Conservation (phyloP, 2,329 filamentous ascomycete genomes). For the Diplodia seriata region DNA sequence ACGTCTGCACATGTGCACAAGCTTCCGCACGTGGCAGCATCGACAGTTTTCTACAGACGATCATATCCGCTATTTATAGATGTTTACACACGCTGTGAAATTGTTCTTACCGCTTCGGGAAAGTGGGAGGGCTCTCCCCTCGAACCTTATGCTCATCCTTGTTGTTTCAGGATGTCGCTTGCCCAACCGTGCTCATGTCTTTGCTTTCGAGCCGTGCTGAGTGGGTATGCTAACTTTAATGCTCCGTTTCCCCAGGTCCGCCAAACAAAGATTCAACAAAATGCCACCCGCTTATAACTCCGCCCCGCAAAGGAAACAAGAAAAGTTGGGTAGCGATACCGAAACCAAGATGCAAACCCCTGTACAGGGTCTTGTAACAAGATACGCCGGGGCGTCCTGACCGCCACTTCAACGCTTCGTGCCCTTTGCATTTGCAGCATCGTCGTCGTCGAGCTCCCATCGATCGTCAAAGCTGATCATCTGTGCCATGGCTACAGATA, state of each 20-base stretch:
- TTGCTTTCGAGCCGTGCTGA: not conserved
- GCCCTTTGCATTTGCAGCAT: conserved; percentile 1
- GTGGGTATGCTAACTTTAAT: conserved; percentile 7
- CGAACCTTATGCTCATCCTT: not conserved
- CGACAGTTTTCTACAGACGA: not conserved
- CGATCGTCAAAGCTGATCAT: conserved; percentile 56
- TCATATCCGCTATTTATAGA: conserved; percentile 1
- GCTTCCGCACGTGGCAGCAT: conserved; percentile 5
- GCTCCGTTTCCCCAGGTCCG: not conserved
- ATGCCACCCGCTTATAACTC: not conserved
- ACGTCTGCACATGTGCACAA: not conserved
- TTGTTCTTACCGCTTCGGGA: conserved; percentile 14
- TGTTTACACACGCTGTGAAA: not conserved
- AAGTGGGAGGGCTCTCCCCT: conserved; percentile 3
- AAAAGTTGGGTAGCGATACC: not conserved
- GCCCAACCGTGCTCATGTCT: conserved; percentile 4
- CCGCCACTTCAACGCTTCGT: conserved; percentile 3
- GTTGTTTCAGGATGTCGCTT: conserved; percentile 12
- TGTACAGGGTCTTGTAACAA: not conserved
- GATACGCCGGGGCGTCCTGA: not conserved
- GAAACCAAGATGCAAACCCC: not conserved
- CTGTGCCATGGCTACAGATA: conserved; percentile 90
- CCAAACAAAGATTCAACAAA: not conserved
- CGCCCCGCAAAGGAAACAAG: not conserved
- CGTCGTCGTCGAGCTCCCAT: conserved; percentile 22